phyloP scores from a whole-genome alignment of 192 early-diverging fungal species.

The Paraglomus brasilianum region DNA sequence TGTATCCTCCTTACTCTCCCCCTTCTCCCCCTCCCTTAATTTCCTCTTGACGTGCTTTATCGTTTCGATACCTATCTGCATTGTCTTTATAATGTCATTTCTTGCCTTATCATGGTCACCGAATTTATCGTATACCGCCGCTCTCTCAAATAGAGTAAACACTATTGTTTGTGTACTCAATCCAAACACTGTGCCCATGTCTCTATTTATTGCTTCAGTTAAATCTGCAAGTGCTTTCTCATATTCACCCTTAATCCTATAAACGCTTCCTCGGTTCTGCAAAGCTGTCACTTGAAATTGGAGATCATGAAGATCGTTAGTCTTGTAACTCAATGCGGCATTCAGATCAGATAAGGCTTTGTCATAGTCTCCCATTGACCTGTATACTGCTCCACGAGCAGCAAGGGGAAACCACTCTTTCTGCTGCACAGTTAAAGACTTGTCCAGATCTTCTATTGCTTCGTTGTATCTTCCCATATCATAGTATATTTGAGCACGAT shows the following conservation, averaged over 20 bases:
- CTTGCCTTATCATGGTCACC: too few species aligned
- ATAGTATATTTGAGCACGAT: conserved; percentile 7
- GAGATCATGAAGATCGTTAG: conserved; percentile 5
- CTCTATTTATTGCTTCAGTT: neutral
- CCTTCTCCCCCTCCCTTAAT: too few species aligned
- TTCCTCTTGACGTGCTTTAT: too few species aligned
- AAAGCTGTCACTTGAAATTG: conserved; percentile 18
- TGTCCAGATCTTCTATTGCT: conserved; percentile 3
- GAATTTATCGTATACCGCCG: too few species aligned
- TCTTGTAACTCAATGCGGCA: neutral
- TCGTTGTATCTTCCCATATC: neutral
- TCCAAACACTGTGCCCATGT: conserved; percentile 3
- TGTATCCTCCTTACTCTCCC: too few species aligned
- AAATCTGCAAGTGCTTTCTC: conserved; percentile 10
- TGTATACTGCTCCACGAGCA: conserved; percentile 10
- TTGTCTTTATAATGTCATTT: too few species aligned
- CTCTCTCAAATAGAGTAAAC: too few species aligned
- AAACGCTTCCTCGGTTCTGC: conserved; percentile 6
- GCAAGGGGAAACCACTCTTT: neutral
- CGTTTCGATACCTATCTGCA: too few species aligned
- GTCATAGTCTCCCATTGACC: neutral
- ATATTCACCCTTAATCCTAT: conserved; percentile 1
- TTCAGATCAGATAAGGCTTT: conserved; percentile 17
- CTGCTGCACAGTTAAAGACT: neutral
- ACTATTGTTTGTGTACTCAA: too few species aligned